Percentiles rank a stretch among this genome's conserved stretches.
Evolutionary conservation across 2,329 filamentous ascomycete species (phyloP).

Genomic region (Verticillium zaregamsianum): DNA sequence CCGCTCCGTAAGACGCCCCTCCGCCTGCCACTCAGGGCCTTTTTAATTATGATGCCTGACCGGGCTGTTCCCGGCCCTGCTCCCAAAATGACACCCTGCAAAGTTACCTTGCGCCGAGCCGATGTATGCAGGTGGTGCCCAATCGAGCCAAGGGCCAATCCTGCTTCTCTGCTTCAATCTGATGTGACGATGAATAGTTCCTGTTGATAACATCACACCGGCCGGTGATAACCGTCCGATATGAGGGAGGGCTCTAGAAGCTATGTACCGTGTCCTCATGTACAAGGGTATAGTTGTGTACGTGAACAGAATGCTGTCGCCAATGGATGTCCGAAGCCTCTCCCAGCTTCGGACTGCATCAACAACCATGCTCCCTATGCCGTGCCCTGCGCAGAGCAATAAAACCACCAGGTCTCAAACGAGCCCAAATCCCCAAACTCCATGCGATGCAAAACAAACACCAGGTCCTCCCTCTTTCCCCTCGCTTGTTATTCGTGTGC

Average conservation of each 20-base stretch:
- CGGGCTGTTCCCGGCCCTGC: background rate
- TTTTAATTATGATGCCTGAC: background rate
- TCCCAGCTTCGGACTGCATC: background rate
- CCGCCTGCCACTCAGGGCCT: background rate
- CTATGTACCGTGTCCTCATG: background rate
- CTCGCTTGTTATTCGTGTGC: background rate
- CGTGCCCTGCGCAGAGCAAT: background rate
- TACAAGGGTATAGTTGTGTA: background rate
- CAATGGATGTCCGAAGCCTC: background rate
- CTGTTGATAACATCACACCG: background rate
- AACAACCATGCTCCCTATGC: background rate
- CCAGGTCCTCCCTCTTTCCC: background rate
- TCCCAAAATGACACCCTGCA: background rate
- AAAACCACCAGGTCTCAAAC: background rate
- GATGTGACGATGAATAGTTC: background rate
- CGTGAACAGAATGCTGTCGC: background rate
- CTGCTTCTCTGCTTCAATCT: background rate
- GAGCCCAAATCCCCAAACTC: slow-evolving; percentile 1
- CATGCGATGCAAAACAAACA: slow-evolving; percentile 7
- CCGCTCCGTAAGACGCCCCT: background rate
- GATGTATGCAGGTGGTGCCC: background rate
- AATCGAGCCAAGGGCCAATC: background rate
- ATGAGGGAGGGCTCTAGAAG: background rate
- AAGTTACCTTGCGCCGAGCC: background rate
- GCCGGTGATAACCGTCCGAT: background rate